Evolutionary conservation across 768 basidiomycete species (phyloP), one percentile per base, ranked within the genome.

Genomic region (Paxillus ammoniavirescens): DNA sequence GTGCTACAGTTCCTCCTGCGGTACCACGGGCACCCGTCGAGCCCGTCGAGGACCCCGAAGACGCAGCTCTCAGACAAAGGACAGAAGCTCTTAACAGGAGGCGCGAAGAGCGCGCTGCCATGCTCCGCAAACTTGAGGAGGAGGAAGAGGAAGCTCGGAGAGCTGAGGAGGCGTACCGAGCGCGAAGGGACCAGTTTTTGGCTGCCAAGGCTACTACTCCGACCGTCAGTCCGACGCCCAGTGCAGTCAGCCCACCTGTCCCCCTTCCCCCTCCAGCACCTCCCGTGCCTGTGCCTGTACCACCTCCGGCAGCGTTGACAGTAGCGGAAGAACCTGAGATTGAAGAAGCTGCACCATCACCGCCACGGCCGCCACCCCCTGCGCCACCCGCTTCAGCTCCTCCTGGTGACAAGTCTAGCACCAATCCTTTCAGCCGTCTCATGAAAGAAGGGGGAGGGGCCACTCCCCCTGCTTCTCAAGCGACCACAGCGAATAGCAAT

Each of bases 371-470:
- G 1, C 58, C 69, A 0, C 61, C 63, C 0, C 61, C 72, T 6
- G 57, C 64, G 1, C 61, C 66, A 0, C 63, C 73, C 30, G 53
- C 65, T 31, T 44, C 67, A 6, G 59, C 63, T 33, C 65, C 76
- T 37, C 49, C 50, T 17, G 47, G 67, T 1, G 77, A 82, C 37
- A 84, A 83, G 60, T 75, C 82, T 5, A 77, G 75, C 47, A 91
- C 82, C 9, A 94, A 94, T 68, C 93, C 93, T 0, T 95, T 95
- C 68, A 89, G 82, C 68, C 80, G 81, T 12, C 61, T 92, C 40
- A 77, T 82, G 58, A 79, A 79, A 53, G 77, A 80, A 46, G 79
- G 75, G 10, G 71, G 73, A 5, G 61, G 64, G 0, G 56, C 73
- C 17, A 46, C 72, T 35, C 56, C 75, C 1, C 59, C 51, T 30